Conservation (phyloP, 176 grass and related monocot genomes). For the Rhynchospora breviuscula region DNA sequence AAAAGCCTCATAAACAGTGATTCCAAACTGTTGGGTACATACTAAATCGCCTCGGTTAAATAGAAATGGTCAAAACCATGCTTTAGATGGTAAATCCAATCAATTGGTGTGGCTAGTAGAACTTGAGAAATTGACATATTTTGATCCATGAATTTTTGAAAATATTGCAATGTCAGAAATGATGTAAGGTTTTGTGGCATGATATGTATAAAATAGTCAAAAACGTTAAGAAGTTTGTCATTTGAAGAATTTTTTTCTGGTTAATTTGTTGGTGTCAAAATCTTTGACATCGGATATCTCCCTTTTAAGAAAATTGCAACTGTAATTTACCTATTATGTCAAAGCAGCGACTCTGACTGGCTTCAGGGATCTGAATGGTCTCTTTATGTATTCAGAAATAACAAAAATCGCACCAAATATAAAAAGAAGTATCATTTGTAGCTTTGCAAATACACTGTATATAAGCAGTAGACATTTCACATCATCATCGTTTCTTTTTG, state of each 20-base stretch:
- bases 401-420: conserved; percentile 41
- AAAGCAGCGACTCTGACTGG: conserved; percentile 37
- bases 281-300: background rate
- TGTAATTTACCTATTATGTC: conserved; percentile 32
- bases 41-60: background rate
- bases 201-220: background rate
- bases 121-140: background rate
- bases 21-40: background rate
- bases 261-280: background rate
- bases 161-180: background rate
- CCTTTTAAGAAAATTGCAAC: background rate
- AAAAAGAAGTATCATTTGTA: conserved; percentile 55
- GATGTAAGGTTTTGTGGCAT: background rate
- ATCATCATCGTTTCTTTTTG: conserved; percentile 19
- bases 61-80: background rate
- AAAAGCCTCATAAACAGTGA: background rate
- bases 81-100: background rate
- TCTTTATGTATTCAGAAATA: conserved; percentile 38
- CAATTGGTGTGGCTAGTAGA: background rate
- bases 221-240: background rate
- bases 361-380: conserved; percentile 38
- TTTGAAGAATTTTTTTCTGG: background rate
- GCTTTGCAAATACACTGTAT: conserved; percentile 40
- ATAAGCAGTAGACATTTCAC: conserved; percentile 20
- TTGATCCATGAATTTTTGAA: background rate